Evolutionary conservation across 2,329 filamentous ascomycete species (phyloP).

Genomic region (Penicillium sp.): DNA sequence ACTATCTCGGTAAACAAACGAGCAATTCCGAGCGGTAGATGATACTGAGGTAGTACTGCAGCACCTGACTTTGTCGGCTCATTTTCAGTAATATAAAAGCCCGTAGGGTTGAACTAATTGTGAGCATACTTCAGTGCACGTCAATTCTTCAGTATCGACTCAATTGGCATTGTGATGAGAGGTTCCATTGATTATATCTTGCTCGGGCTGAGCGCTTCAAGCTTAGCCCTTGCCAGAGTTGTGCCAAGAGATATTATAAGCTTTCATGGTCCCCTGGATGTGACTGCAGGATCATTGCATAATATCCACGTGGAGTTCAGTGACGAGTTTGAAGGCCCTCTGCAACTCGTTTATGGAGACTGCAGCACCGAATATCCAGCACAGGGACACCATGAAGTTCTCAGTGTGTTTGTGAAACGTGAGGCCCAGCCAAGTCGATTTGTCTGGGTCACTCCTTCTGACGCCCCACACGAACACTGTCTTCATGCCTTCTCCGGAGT

Average conservation of each 20-base stretch:
- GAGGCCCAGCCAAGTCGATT: slow-evolving; percentile 46
- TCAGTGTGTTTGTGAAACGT: slow-evolving; percentile 39
- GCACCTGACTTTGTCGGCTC: neutral
- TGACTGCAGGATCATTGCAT: slow-evolving; percentile 46
- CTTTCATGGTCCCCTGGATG: slow-evolving; percentile 31
- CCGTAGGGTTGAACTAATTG: neutral
- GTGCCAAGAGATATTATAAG: neutral
- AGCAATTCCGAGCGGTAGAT: neutral
- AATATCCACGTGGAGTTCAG: slow-evolving; percentile 51
- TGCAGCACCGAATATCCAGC: slow-evolving; percentile 38
- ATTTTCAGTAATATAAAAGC: neutral
- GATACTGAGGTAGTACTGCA: neutral
- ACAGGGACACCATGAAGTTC: slow-evolving; percentile 48
- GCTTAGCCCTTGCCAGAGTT: neutral
- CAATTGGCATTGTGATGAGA: neutral
- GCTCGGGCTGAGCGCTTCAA: neutral
- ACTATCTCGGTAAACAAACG: neutral
- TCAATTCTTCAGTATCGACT: neutral
- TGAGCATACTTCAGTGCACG: neutral
- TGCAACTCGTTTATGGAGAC: slow-evolving; percentile 48
- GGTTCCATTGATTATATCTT: neutral
- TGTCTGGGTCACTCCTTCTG: slow-evolving; percentile 37
- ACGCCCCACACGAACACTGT: slow-evolving; percentile 32
- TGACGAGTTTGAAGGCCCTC: slow-evolving; percentile 44
- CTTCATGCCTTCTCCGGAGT: slow-evolving; percentile 36